Base-by-base conservation (phyloP, 1,139 yeast species). In the Kurtzmaniella quercitrusa region DNA sequence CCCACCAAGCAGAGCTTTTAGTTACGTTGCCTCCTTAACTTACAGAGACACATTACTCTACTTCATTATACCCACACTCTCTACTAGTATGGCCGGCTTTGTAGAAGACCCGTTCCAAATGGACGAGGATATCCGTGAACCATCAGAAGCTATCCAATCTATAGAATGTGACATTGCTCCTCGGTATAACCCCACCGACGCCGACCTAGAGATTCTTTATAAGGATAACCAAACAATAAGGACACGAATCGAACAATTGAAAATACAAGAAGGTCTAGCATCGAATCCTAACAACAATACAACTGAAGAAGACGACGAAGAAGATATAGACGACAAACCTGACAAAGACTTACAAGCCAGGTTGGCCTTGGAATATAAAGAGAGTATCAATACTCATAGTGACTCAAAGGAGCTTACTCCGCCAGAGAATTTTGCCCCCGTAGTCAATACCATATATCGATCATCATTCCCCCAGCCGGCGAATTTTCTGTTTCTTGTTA, bases 401-500 rank as follows among this genome's bases (percentile, higher is more conserved):
- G 43, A 44, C 37, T 45, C 39, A 16, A 49, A 41, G 48, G 59
- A 43, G 3, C 47, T 72, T 25, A 62, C 72, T 1, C 94, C 94
- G n/a, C 98, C 98, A 1, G 96, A 91, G 59, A 93, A 93, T 65
- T 93, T 93, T 63, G 80, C 95, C 12, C 82, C 86, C 44, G 96
- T 93, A 2, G 80, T 85, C 41, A 84, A 87, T 38, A 72, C 78
- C 42, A 85, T 93, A 11, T 93, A 89, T 63, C 72, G 98, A 43
- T 82, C 94, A 38, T 86, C 96, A 40, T 93, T 91, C 59, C 98
- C 98, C 0, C 78, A 93, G 43, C 77, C 84, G 1, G 89, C 82
- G 56, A 90, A 89, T 62, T 89, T 93, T 58, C 64, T 73, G 23
- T 93, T 87, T 59, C 63, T 93, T 42, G 65, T 73, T 53, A 71